phyloP scores from a whole-genome alignment of 345 rosid genomes.

The Gossypium arboreum region DNA sequence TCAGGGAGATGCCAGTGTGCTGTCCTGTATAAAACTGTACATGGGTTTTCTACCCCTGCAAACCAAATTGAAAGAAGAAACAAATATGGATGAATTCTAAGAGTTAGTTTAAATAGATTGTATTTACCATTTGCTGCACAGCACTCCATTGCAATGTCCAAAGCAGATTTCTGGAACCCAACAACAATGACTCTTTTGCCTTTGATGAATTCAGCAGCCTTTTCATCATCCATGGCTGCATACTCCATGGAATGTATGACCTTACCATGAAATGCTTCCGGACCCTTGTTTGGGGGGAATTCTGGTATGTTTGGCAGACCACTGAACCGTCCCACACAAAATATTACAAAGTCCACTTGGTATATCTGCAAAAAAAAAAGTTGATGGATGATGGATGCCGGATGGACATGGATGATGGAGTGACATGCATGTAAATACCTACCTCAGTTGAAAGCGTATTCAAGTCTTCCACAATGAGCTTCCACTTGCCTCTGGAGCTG shows the following conservation, averaged over 20 bases:
- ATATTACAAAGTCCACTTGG: constrained; percentile 12
- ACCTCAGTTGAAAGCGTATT: constrained; percentile 10
- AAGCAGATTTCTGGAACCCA: constrained; percentile 18
- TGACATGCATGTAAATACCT: not conserved
- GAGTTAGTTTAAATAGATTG: not conserved
- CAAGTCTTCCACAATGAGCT: constrained; percentile 12
- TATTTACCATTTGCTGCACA: not conserved
- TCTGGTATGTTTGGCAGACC: constrained; percentile 19
- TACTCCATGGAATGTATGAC: constrained; percentile 19
- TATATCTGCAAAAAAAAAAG: not conserved
- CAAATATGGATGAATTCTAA: no score
- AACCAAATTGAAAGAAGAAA: not conserved
- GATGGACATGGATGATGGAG: not conserved
- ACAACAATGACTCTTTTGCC: constrained; percentile 10
- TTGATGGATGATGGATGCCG: not conserved
- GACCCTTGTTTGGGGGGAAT: constrained; percentile 5
- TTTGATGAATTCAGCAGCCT: constrained; percentile 4
- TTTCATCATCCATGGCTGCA: constrained; percentile 13
- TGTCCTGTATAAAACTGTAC: constrained; percentile 36
- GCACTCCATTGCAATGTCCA: constrained; percentile 16
- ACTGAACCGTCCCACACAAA: constrained; percentile 16
- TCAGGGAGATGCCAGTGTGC: constrained; percentile 41
- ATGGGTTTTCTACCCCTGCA: constrained; percentile 32
- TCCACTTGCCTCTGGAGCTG: constrained; percentile 23
- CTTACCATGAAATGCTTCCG: constrained; percentile 15